A percentile compares a stretch with the other conserved stretches of the same genome.
These are phyloP conservation scores for Dictyostelium intermedium DNA, from an alignment of 78 protist species.

Conservation along the genomic window DNA sequence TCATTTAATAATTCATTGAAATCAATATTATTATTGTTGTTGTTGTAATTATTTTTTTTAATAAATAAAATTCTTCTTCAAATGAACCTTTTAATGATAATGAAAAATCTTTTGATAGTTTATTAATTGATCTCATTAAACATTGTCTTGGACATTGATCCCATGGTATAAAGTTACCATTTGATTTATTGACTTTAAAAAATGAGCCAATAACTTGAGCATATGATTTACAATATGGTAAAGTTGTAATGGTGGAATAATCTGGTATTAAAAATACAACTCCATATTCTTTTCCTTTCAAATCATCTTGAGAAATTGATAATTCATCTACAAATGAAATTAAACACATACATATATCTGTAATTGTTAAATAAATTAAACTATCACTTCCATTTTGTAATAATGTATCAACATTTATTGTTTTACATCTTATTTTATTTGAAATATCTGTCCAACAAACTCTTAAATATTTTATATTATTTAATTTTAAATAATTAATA, in stretches of 20 bases:
- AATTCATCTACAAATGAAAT: background rate
- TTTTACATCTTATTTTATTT: constrained; percentile 28
- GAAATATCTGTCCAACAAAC: constrained; percentile 20
- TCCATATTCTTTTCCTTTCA: background rate
- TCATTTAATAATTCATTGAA: background rate
- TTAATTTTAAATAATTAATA: no score
- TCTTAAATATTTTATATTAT: no score
- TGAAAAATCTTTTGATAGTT: background rate
- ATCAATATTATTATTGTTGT: no score
- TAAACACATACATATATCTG: constrained; percentile 21
- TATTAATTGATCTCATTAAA: constrained; percentile 1
- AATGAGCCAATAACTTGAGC: no score
- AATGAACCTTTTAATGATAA: constrained; percentile 19
- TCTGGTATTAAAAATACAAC: constrained; percentile 41
- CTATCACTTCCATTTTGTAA: no score
- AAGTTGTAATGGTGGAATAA: no score
- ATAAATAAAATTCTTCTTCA: constrained; percentile 58
- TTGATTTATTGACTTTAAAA: no score
- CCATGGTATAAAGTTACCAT: constrained; percentile 18
- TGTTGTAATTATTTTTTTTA: background rate
- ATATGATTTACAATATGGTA: no score
- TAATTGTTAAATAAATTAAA: constrained; percentile 18
- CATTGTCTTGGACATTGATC: background rate
- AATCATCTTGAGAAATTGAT: background rate
- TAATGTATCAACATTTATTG: background rate